A percentile compares a stretch with the other conserved stretches of the same genome.
Evolutionary conservation across 805 yeast genomes (phyloP).

Genomic region (Crinitomyces ghanaensis): DNA sequence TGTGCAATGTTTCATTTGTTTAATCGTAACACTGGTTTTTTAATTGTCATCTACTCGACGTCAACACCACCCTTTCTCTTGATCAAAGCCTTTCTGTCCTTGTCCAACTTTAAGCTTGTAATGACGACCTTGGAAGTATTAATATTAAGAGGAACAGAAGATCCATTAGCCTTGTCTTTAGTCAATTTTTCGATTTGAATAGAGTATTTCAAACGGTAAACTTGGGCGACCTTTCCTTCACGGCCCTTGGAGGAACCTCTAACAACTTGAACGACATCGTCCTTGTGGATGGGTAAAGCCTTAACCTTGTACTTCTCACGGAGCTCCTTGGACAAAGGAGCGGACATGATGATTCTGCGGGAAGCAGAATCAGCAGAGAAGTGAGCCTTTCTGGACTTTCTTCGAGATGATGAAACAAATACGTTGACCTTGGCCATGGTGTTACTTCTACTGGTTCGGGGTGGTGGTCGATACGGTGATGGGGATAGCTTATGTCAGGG

Average conservation of each 20-base stretch:
- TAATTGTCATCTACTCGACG: slow-evolving; percentile 75
- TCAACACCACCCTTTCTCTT: slow-evolving; percentile 93
- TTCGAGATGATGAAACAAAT: slow-evolving; percentile 98
- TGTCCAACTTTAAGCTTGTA: slow-evolving; percentile 96
- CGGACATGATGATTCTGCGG: slow-evolving; percentile 91
- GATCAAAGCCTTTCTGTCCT: slow-evolving; percentile 97
- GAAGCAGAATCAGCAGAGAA: slow-evolving; percentile 94
- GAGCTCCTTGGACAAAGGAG: slow-evolving; percentile 98
- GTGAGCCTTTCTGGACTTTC: slow-evolving; percentile 99
- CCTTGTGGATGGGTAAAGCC: slow-evolving; percentile 95
- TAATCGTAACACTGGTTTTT: too few relatives aligned
- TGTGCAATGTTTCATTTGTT: too few relatives aligned
- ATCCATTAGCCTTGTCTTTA: slow-evolving; percentile 97
- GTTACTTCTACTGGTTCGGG: not conserved
- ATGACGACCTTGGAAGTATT: slow-evolving; percentile 99
- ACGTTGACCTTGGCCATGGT: slow-evolving; percentile 56
- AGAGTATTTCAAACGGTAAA: slow-evolving; percentile 97
- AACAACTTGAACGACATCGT: slow-evolving; percentile 88
- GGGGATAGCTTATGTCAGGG: not conserved
- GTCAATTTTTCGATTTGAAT: slow-evolving; percentile 95
- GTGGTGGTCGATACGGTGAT: not conserved
- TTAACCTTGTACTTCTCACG: slow-evolving; percentile 94
- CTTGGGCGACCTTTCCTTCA: slow-evolving; percentile 95
- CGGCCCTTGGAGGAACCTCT: slow-evolving; percentile 99
- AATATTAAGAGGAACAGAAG: slow-evolving; percentile 91